phyloP scores from a whole-genome alignment of 2,329 filamentous ascomycete genomes.

The Monilinia fructicola region DNA sequence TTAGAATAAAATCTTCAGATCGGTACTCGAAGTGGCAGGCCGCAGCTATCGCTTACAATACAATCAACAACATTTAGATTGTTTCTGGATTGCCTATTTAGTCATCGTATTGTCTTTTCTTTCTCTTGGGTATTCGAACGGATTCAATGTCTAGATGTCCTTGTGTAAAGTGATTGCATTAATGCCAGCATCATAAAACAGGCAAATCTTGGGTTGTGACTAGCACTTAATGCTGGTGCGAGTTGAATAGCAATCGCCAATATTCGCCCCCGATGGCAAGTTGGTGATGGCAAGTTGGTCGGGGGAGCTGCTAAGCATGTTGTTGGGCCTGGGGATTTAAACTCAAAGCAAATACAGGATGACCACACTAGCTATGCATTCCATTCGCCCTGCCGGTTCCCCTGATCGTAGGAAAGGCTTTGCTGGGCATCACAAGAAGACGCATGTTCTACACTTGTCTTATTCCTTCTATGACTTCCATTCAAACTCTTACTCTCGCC shows the following conservation, averaged over 20 bases:
- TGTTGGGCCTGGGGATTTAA: neutral
- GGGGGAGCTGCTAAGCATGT: neutral
- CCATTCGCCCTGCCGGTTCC: neutral
- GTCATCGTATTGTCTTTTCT: neutral
- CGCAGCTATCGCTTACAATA: neutral
- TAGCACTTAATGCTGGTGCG: neutral
- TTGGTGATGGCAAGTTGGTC: neutral
- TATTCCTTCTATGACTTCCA: neutral
- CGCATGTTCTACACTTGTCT: neutral
- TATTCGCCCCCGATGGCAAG: neutral
- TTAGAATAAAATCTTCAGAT: neutral
- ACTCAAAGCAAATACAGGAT: neutral
- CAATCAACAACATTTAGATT: neutral
- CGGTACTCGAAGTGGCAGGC: neutral
- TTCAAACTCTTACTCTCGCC: neutral
- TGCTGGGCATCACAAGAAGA: neutral
- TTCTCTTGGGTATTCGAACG: neutral
- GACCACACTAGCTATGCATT: neutral
- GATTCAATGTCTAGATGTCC: neutral
- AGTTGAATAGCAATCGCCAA: neutral
- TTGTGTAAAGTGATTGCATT: neutral
- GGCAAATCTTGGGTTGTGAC: neutral
- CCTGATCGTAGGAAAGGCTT: neutral
- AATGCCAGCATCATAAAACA: neutral
- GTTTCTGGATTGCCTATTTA: neutral